A percentile compares a stretch with the other conserved stretches of the same genome.
Conservation (phyloP, 1,139 yeast genomes). For the Nakaseomyces bracarensis region DNA sequence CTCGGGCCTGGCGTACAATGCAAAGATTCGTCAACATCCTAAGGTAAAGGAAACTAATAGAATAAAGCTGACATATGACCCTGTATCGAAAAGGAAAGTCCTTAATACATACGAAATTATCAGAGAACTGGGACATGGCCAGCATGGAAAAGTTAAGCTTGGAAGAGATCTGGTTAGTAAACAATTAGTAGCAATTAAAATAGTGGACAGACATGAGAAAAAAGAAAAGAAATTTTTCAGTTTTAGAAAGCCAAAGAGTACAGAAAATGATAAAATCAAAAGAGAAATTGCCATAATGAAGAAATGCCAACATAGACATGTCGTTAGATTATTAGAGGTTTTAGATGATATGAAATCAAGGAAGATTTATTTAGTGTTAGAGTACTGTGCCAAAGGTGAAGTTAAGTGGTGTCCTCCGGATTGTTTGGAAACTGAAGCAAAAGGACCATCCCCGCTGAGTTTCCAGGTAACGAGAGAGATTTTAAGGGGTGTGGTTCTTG, state of each 20-base stretch:
- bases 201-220: constrained; percentile 66
- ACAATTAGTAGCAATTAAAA: constrained; percentile 83
- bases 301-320: constrained; percentile 84
- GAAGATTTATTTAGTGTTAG: constrained; percentile 84
- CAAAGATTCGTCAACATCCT: constrained; percentile 12
- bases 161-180: constrained; percentile 67
- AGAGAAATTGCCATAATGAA: constrained; percentile 95
- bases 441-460: constrained; percentile 52
- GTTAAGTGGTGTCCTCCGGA: constrained; percentile 57
- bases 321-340: constrained; percentile 79
- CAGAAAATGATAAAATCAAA: constrained; percentile 47
- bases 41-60: constrained; percentile 76
- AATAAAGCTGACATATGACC: constrained; percentile 81
- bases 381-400: constrained; percentile 89
- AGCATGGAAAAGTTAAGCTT: constrained; percentile 93
- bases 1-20: constrained; percentile 12
- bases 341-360: constrained; percentile 77
- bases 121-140: constrained; percentile 86
- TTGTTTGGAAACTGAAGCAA: constrained; percentile 39
- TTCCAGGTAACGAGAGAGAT: constrained; percentile 60
- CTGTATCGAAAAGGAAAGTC: constrained; percentile 72
- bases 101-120: constrained; percentile 87
- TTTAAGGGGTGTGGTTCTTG: constrained; percentile 79
- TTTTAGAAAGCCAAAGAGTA: constrained; percentile 13
- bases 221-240: constrained; percentile 22